phyloP scores from a whole-genome alignment of 768 basidiomycete species.

The Suillus tomentosus region DNA sequence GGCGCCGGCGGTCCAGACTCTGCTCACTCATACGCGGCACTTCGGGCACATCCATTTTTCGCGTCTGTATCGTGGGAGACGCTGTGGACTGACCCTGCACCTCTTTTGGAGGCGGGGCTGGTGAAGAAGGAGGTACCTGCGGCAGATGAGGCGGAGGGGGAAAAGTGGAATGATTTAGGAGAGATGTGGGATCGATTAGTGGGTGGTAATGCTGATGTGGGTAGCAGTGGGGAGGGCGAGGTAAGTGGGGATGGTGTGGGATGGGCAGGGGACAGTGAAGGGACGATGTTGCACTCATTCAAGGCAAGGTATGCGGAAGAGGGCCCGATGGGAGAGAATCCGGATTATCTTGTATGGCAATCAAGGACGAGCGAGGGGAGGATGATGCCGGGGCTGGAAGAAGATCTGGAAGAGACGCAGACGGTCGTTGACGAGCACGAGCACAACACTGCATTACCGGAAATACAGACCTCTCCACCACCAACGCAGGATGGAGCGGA shows the following conservation, averaged over 20 bases:
- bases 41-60: conserved; percentile 68
- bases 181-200: conserved; percentile 55
- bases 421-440: conserved; percentile 11
- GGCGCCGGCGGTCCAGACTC: conserved; percentile 52
- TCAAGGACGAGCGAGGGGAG: not conserved
- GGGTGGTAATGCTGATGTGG: conserved; percentile 18
- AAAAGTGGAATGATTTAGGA: conserved; percentile 54
- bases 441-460: conserved; percentile 12
- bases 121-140: conserved; percentile 46
- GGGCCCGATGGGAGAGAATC: conserved; percentile 46
- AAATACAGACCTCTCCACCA: conserved; percentile 1
- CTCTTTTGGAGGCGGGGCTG: conserved; percentile 59
- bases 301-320: conserved; percentile 30
- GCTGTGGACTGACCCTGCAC: conserved; percentile 66
- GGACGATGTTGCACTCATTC: conserved; percentile 31
- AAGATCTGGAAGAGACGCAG: conserved; percentile 8
- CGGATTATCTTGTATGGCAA: conserved; percentile 27
- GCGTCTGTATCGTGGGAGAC: conserved; percentile 56
- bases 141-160: conserved; percentile 32
- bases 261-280: conserved; percentile 54
- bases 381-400: conserved; percentile 5
- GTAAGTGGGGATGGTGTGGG: conserved; percentile 43
- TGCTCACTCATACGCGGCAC: conserved; percentile 42
- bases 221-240: conserved; percentile 2
- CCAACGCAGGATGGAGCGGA: conserved; percentile 10